Conservation (phyloP, 352 stramenopile genomes). For the Phytopythium aichiense region DNA sequence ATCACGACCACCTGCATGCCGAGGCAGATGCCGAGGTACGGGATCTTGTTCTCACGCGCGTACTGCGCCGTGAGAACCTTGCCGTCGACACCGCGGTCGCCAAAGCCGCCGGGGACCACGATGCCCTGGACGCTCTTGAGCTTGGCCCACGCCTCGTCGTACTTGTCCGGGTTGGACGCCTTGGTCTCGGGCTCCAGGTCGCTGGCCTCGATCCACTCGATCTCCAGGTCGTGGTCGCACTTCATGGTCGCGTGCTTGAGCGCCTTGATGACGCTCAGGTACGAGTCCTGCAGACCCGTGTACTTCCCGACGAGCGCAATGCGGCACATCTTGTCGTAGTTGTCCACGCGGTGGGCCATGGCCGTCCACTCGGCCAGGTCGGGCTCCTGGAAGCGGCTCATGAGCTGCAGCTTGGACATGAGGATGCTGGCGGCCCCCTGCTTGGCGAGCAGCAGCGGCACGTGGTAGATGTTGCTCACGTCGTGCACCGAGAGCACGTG, state of each 20-base stretch:
- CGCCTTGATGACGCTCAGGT: slow-evolving; percentile 98
- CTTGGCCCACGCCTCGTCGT: slow-evolving; percentile 91
- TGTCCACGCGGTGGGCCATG: slow-evolving; percentile 94
- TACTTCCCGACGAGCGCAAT: slow-evolving; percentile 99
- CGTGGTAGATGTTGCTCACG: slow-evolving; percentile 99
- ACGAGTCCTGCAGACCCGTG: slow-evolving; percentile 98
- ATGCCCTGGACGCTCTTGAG: slow-evolving; percentile 92
- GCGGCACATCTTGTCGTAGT: slow-evolving; percentile 87
- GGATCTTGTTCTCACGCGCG: slow-evolving; percentile 93
- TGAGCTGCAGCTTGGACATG: slow-evolving; percentile 90
- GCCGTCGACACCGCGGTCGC: slow-evolving; percentile 96
- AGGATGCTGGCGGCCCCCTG: slow-evolving; percentile 94
- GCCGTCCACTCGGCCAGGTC: slow-evolving; percentile 76
- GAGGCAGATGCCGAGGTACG: slow-evolving; percentile 98
- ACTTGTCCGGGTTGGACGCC: slow-evolving; percentile 55
- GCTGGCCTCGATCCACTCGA: slow-evolving; percentile 98
- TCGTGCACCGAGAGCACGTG: slow-evolving; percentile 98
- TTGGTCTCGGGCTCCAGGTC: slow-evolving; percentile 90
- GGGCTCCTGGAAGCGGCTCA: slow-evolving; percentile 82
- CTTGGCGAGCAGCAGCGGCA: slow-evolving; percentile 95
- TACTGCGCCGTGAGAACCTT: slow-evolving; percentile 97
- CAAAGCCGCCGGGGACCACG: slow-evolving; percentile 98
- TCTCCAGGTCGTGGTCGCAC: slow-evolving; percentile 90
- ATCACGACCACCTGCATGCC: slow-evolving; percentile 95
- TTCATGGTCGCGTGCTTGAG: slow-evolving; percentile 95